phyloP scores from a whole-genome alignment of 768 basidiomycete species.

The Lactifluus hygrophoroides region DNA sequence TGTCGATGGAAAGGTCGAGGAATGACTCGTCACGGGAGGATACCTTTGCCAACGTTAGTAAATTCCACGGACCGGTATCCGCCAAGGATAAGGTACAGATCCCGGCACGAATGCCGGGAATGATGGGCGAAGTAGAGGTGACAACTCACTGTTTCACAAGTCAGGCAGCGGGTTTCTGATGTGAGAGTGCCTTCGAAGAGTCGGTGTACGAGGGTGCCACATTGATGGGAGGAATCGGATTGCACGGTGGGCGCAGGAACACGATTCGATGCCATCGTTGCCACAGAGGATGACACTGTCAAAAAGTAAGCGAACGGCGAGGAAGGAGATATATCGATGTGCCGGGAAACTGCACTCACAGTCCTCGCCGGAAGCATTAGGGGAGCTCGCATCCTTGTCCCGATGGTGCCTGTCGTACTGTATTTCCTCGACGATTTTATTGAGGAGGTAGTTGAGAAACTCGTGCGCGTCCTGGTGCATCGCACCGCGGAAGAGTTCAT shows the following conservation, averaged over 20 bases:
- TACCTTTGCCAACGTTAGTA: constrained; percentile 16
- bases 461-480: constrained; percentile 99
- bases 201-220: constrained; percentile 76
- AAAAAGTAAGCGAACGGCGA: not conserved
- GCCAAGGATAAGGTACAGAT: not conserved
- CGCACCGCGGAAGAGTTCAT: constrained; percentile 82
- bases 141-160: constrained; percentile 80
- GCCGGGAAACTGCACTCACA: constrained; percentile 38
- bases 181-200: constrained; percentile 92
- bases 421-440: constrained; percentile 89
- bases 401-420: constrained; percentile 52
- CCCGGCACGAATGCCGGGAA: constrained; percentile 1
- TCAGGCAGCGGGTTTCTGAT: constrained; percentile 95
- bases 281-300: constrained; percentile 52
- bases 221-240: constrained; percentile 33
- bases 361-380: constrained; percentile 44
- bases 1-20: constrained; percentile 97
- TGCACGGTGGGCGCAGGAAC: constrained; percentile 32
- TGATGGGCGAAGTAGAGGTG: not conserved
- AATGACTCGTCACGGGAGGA: constrained; percentile 88
- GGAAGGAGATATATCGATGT: not conserved
- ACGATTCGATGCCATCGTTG: constrained; percentile 40
- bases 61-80: constrained; percentile 23
- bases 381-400: constrained; percentile 6
- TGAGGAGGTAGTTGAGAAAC: constrained; percentile 90